Percentiles rank a stretch among this genome's conserved stretches.
These are phyloP conservation scores for Mycena indigotica DNA, from an alignment of 768 basidiomycete species.

Conservation along the genomic window DNA sequence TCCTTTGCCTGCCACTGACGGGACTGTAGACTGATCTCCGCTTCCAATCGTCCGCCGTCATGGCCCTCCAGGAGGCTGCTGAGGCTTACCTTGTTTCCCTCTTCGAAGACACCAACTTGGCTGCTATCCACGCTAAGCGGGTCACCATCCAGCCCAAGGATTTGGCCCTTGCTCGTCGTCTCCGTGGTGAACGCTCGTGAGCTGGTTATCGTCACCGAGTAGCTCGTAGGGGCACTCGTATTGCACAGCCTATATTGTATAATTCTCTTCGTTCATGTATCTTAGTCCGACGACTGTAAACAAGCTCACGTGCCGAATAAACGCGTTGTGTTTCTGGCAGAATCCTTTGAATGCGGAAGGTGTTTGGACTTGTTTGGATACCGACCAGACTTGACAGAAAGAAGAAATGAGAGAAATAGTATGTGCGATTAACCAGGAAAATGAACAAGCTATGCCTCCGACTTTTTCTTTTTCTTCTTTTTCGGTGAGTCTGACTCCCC, in stretches of 20 bases:
- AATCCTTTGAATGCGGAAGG: too few relatives aligned
- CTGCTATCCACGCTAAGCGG: conserved; percentile 64
- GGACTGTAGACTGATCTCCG: conserved; percentile 54
- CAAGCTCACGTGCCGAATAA: background rate
- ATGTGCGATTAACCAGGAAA: conserved; percentile 22
- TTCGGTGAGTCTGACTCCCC: conserved; percentile 47
- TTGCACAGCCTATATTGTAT: background rate
- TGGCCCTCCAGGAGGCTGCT: conserved; percentile 67
- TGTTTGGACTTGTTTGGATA: too few relatives aligned
- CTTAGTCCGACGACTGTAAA: background rate
- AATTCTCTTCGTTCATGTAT: conserved; percentile 1
- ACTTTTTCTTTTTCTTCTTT: conserved; percentile 66
- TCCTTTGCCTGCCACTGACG: background rate
- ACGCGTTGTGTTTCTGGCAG: background rate
- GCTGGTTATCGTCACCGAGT: background rate
- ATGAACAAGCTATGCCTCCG: conserved; percentile 36
- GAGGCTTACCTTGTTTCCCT: conserved; percentile 61
- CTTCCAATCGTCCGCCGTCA: conserved; percentile 74
- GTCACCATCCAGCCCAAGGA: conserved; percentile 68
- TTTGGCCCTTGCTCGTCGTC: conserved; percentile 75
- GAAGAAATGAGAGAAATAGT: background rate
- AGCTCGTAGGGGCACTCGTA: background rate
- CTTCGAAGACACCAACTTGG: conserved; percentile 62
- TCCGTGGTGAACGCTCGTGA: conserved; percentile 57
- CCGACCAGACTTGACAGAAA: background rate